Evolutionary conservation across 805 yeast genomes (phyloP), one percentile per base, ranked within the genome.

Genomic region (Komagataella mondaviorum): DNA sequence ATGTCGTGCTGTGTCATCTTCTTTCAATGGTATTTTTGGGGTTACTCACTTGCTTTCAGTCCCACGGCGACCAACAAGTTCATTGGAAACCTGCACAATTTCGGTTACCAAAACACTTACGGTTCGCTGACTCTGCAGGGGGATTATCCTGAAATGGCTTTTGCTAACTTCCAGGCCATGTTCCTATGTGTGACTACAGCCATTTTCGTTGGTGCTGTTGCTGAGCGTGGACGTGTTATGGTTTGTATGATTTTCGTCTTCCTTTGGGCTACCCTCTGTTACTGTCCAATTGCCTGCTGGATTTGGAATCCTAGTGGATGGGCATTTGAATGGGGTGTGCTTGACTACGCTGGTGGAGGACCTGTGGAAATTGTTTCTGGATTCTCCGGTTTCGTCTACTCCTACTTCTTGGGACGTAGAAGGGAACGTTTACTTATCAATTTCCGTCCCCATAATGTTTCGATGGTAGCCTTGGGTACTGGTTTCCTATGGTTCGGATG

Each of bases 271-370:
- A 91, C 99, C 1, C 60, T 88, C 4, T 97, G 90, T 12, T 91
- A 91, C 68, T 85, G 95, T 63, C 98, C 98, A 0, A 77, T 91
- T n/a, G 91, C 91, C 5, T 88, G 81, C 68, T 90, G 98, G 97
- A 81, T 87, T 51, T 91, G 98, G 98, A 85, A 88, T 52, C 63
- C 86, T 1, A 83, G 82, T 48, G 98, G 99, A 45, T 91, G 98
- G 98, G 96, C 96, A 44, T 76, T 75, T 57, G 73, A 80, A 58
- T 91, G 96, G 81, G 96, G 96, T 5, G 98, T 83, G 1, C 72
- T 91, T 50, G 99, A 91, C 65, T 91, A 87, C 66, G 99, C 99
- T 22, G 99, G 99, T 30, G 98, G 98, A 52, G 97, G 97, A 0
- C 96, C 97, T 0, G 96, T 91, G 23, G 98, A 91, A 65, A 88